phyloP scores from a whole-genome alignment of 306 rosid species.

The Trifolium fragiferum region DNA sequence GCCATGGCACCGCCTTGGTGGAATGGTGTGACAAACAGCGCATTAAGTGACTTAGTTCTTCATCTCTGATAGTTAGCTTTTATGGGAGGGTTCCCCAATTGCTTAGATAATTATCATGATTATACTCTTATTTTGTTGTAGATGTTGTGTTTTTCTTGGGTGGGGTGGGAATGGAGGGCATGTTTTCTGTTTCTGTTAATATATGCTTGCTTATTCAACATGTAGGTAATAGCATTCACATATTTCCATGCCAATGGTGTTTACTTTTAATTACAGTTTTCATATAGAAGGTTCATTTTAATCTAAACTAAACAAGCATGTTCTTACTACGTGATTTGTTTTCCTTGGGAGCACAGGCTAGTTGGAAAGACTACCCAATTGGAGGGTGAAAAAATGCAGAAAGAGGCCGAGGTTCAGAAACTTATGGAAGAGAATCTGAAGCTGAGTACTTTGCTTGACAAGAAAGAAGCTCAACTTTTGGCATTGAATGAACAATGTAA shows the following conservation, averaged over 20 bases:
- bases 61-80: not conserved
- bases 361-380: constrained; percentile 88
- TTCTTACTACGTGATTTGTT: constrained; percentile 30
- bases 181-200: not conserved
- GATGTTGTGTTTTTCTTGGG: not conserved
- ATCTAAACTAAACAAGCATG: not conserved
- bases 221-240: not conserved
- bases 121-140: not conserved
- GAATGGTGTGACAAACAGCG: not conserved
- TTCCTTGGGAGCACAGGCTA: constrained; percentile 70
- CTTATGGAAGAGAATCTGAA: constrained; percentile 94
- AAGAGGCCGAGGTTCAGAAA: constrained; percentile 94
- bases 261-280: constrained; percentile 8
- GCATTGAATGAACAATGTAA: constrained; percentile 99
- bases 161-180: not conserved
- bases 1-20: not conserved
- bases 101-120: not conserved
- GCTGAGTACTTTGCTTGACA: constrained; percentile 93
- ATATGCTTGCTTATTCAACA: constrained; percentile 2
- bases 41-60: not conserved
- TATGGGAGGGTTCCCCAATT: not conserved
- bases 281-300: not conserved
- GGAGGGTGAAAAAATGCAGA: constrained; percentile 97
- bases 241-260: constrained; percentile 3
- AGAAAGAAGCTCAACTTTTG: constrained; percentile 97